Percentiles rank a stretch among this genome's conserved stretches.
These are phyloP conservation scores for Theobroma grandiflorum DNA, from an alignment of 441 rosid genomes.

Conservation along the genomic window DNA sequence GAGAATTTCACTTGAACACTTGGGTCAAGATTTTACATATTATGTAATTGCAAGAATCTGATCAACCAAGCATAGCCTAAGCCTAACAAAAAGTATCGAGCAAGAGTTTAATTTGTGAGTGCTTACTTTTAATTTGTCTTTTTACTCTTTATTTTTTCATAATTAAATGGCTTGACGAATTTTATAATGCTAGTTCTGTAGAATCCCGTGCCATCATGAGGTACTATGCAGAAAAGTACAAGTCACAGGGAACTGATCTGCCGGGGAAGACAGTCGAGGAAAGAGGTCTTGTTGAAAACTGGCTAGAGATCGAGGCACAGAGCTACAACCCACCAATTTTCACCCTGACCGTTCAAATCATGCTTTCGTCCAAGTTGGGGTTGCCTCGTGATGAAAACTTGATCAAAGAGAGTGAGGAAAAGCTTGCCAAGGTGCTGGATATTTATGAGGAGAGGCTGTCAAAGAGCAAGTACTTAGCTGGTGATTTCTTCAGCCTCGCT, in stretches of 20 bases:
- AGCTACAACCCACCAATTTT: constrained; percentile 51
- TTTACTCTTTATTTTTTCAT: neutral
- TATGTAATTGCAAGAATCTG: neutral
- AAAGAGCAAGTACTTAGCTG: constrained; percentile 64
- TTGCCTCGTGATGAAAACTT: constrained; percentile 53
- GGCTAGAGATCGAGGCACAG: constrained; percentile 72
- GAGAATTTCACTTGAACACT: neutral
- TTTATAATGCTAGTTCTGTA: constrained; percentile 17
- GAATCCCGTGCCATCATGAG: constrained; percentile 78
- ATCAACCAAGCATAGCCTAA: neutral
- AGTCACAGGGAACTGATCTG: constrained; percentile 63
- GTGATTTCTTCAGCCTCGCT: constrained; percentile 70
- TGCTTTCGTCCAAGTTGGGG: constrained; percentile 49
- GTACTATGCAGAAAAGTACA: constrained; percentile 71
- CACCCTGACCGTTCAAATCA: constrained; percentile 44
- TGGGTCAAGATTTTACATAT: neutral
- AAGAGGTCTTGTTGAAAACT: constrained; percentile 67
- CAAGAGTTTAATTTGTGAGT: neutral
- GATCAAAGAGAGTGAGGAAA: constrained; percentile 64
- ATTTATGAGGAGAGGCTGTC: constrained; percentile 66
- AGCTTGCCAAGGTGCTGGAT: constrained; percentile 60
- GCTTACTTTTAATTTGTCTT: neutral
- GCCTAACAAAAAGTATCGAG: neutral
- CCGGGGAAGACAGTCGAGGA: constrained; percentile 66
- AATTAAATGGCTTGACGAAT: neutral